These are phyloP conservation scores for Chlorella sorokiniana DNA, from an alignment of 139 green algal genomes.

Conservation along the genomic window DNA sequence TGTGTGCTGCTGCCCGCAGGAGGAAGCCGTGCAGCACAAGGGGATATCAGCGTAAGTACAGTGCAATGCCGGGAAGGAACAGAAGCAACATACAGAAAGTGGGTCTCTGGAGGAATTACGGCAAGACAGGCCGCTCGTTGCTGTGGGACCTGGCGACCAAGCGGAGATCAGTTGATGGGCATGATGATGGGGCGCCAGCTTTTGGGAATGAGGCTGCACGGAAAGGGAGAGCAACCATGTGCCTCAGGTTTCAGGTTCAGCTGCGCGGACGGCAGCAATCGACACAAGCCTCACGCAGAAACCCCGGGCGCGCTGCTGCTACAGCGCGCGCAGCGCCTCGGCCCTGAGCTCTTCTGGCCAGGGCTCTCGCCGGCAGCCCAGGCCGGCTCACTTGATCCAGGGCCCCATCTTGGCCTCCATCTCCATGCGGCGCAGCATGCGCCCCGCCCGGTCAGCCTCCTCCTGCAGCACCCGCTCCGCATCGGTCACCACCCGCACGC, in stretches of 20 bases:
- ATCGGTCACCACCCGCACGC: neutral
- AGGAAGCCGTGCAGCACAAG: too few species aligned
- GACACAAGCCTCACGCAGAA: neutral
- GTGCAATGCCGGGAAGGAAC: neutral
- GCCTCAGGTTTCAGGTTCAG: neutral
- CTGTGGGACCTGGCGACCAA: neutral
- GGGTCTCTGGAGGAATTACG: neutral
- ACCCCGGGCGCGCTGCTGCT: neutral
- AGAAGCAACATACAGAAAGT: neutral
- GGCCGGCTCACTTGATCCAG: conserved; percentile 26
- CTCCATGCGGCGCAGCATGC: conserved; percentile 26
- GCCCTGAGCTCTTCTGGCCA: too few species aligned
- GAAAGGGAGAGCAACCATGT: neutral
- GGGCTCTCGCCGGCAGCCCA: neutral
- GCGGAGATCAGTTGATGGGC: neutral
- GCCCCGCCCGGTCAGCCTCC: neutral
- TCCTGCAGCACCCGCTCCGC: neutral
- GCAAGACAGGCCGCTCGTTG: too few species aligned
- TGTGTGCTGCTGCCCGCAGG: too few species aligned
- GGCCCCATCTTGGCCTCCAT: conserved; percentile 41
- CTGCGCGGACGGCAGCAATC: neutral
- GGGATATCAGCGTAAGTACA: too few species aligned
- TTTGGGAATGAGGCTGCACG: neutral
- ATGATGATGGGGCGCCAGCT: conserved; percentile 24
- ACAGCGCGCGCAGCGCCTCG: too few species aligned